Base-by-base conservation (phyloP, 306 rosid genomes). In the Nissolia schottii region DNA sequence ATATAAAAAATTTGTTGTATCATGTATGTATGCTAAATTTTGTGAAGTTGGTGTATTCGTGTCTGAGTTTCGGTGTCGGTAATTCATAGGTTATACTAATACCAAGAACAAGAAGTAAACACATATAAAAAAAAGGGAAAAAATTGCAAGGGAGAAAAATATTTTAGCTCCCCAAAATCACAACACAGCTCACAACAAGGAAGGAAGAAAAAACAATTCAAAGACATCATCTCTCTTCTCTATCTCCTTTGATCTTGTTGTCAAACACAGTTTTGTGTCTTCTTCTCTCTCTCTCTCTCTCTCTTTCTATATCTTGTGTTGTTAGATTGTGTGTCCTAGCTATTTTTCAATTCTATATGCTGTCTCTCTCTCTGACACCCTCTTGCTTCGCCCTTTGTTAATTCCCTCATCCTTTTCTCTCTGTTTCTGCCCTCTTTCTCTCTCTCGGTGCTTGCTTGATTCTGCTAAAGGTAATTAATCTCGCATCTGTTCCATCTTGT, bases 401-500 rank as follows among this genome's bases (percentile, higher is more conserved):
- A 51, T 57, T 54, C 67, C 59, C 75, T 28, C 73, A 19, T 37
- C 7, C 18, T 15, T 23, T 20, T 25, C 22, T 15, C 72, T 66
- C n/a, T 60, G 22, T 60, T 53, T 64, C 25, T 24, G 50, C 27
- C 64, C 64, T 64, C 40, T 13, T 75, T 54, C 64, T 79, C 43
- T 28, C 72, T 74, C 64, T 55, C 31, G 77, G 79, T 71, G 71
- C 79, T 79, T 51, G 85, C 77, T 79, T 51, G 83, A 85, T 87
- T 82, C 86, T 70, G 16, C 68, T 76, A 35, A 76, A 56, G 71
- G 80, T 82, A n/a, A n/a, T n/a, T n/a, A n/a, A n/a, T n/a, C 84
- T 81, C 77, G 81, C 81, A 79, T 88, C 84, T 78, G 85, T 89
- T 85, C 84, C 68, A 34, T 84, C 71, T 71, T 79, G 73, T 56